Evolutionary conservation across 2,329 filamentous ascomycete genomes (phyloP).

Genomic region (Gaeumannomyces tritici): DNA sequence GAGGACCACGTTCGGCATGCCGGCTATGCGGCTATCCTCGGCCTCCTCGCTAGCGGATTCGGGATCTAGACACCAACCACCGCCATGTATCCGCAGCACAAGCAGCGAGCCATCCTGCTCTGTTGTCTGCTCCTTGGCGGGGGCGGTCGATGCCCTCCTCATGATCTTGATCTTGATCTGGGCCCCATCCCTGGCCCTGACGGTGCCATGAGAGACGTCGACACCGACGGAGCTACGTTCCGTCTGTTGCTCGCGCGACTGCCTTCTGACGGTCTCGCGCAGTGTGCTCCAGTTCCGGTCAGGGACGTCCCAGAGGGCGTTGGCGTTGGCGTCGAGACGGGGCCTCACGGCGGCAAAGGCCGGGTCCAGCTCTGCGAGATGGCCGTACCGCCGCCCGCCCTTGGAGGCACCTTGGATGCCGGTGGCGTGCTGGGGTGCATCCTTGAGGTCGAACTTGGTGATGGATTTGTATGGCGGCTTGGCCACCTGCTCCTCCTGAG

Average conservation of each 20-base stretch:
- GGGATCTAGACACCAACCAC: conserved; percentile 20
- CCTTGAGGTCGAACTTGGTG: background rate
- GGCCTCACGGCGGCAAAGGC: conserved; percentile 18
- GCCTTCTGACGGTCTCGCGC: conserved; percentile 16
- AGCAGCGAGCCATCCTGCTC: conserved; percentile 15
- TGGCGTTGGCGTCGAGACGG: conserved; percentile 15
- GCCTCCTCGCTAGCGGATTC: conserved; percentile 21
- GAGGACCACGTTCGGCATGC: conserved; percentile 21
- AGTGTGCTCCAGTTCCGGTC: conserved; percentile 16
- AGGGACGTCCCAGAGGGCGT: conserved; percentile 17
- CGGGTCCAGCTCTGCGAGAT: conserved; percentile 21
- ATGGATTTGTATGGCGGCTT: background rate
- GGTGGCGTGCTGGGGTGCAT: background rate
- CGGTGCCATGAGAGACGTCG: conserved; percentile 15
- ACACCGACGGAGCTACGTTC: conserved; percentile 17
- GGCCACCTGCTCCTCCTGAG: background rate
- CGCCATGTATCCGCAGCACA: conserved; percentile 26
- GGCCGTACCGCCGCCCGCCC: conserved; percentile 23
- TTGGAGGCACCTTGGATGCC: background rate
- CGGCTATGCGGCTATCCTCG: conserved; percentile 24
- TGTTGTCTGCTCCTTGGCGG: background rate
- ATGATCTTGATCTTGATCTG: conserved; percentile 23
- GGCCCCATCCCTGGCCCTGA: conserved; percentile 22
- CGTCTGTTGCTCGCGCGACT: conserved; percentile 19
- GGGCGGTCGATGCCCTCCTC: conserved; percentile 8